These are phyloP conservation scores for Irpex sp. DNA, from an alignment of 1,284 basidiomycete genomes.

Conservation along the genomic window DNA sequence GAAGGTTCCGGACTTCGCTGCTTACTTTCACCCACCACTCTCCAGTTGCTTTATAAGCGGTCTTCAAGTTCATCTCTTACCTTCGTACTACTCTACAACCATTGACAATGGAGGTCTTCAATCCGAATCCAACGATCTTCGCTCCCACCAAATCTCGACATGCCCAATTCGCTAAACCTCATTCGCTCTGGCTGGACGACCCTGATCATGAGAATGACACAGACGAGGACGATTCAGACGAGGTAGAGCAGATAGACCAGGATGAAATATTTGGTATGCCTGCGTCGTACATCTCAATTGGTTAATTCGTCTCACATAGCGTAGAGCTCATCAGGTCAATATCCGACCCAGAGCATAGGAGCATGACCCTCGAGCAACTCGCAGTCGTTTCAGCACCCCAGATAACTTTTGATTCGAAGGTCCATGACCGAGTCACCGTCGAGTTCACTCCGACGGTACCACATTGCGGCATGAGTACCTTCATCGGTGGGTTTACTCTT, in stretches of 20 bases:
- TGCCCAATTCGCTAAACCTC: conserved; percentile 18
- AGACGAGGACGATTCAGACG: conserved; percentile 25
- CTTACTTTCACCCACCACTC: background rate
- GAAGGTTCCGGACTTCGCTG: background rate
- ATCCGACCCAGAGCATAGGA: conserved; percentile 97
- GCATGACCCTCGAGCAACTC: conserved; percentile 91
- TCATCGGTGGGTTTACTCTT: conserved; percentile 72
- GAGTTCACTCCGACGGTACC: conserved; percentile 98
- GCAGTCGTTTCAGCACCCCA: conserved; percentile 92
- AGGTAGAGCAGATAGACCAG: conserved; percentile 44
- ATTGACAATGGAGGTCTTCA: conserved; percentile 32
- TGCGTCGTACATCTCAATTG: background rate
- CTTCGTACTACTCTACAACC: background rate
- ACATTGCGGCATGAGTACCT: conserved; percentile 96
- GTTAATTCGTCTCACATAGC: background rate
- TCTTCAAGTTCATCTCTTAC: background rate
- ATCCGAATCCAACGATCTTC: conserved; percentile 35
- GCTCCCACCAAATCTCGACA: conserved; percentile 24
- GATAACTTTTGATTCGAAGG: conserved; percentile 60
- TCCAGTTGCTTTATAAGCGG: background rate
- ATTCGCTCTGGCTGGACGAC: conserved; percentile 33
- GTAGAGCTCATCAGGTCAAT: conserved; percentile 90
- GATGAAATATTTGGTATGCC: conserved; percentile 51
- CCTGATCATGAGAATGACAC: conserved; percentile 22
- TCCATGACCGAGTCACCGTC: conserved; percentile 68